Evolutionary conservation across 345 rosid species (phyloP).

Genomic region (Hibiscus syriacus): DNA sequence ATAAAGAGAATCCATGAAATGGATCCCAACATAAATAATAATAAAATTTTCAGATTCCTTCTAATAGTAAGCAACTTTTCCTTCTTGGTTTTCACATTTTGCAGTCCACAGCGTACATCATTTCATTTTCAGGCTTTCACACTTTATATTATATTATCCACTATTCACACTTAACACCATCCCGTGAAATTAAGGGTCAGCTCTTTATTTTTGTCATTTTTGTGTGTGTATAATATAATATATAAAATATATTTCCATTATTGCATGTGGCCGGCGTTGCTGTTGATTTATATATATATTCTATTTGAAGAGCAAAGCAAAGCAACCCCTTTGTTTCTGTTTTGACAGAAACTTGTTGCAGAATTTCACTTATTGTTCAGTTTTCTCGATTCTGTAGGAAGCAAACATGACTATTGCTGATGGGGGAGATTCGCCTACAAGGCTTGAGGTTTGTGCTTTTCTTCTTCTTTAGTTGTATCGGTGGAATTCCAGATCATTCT

Average conservation of each 20-base stretch:
- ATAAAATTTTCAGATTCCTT: neutral
- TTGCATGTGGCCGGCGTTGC: neutral
- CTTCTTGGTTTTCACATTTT: neutral
- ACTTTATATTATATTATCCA: neutral
- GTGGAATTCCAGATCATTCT: neutral
- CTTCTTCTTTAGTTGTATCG: neutral
- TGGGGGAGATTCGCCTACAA: slow-evolving; percentile 4
- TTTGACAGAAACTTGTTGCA: neutral
- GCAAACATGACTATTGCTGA: neutral
- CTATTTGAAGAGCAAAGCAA: neutral
- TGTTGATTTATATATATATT: neutral
- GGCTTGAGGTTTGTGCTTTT: slow-evolving; percentile 22
- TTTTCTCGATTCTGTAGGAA: neutral
- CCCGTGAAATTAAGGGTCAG: neutral
- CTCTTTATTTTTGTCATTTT: neutral
- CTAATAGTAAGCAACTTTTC: neutral
- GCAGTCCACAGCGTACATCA: neutral
- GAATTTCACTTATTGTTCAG: neutral
- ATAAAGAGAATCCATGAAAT: neutral
- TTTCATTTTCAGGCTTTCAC: neutral
- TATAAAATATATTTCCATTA: neutral
- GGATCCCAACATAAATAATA: neutral
- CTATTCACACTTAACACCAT: neutral
- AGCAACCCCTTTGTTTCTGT: neutral
- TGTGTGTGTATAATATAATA: too few species aligned